A percentile compares a stretch with the other conserved stretches of the same genome.
These are phyloP conservation scores for Cinnamomum micranthum DNA, from an alignment of 164 flowering plant genomes.

Conservation along the genomic window DNA sequence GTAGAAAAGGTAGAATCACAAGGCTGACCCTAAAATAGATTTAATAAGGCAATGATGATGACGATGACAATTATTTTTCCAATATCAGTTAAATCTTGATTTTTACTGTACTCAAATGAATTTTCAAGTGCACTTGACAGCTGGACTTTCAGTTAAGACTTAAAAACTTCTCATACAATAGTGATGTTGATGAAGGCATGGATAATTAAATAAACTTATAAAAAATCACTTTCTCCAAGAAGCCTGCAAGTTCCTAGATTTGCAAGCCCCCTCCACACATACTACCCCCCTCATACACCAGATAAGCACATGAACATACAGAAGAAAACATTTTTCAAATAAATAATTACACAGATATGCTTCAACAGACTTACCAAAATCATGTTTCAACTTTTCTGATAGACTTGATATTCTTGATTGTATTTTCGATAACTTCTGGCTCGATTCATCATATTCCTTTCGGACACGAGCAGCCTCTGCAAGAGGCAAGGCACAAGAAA, in stretches of 20 bases:
- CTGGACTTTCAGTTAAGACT: too few species aligned
- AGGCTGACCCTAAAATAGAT: too few species aligned
- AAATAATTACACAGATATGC: background rate
- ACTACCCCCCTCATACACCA: background rate
- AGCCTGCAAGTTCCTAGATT: background rate
- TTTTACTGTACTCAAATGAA: too few species aligned
- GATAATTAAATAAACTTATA: background rate
- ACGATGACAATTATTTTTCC: too few species aligned
- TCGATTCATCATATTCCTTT: slow-evolving; percentile 89
- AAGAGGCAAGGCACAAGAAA: slow-evolving; percentile 14
- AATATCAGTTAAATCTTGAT: too few species aligned
- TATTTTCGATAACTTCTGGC: slow-evolving; percentile 68
- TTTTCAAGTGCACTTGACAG: too few species aligned
- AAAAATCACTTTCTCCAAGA: background rate
- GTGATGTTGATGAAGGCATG: too few species aligned
- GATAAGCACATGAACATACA: background rate
- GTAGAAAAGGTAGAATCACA: too few species aligned
- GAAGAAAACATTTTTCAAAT: background rate
- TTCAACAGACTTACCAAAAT: slow-evolving; percentile 62
- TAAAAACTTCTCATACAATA: too few species aligned
- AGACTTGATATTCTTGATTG: slow-evolving; percentile 87
- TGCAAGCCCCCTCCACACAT: background rate
- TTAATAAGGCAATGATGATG: too few species aligned
- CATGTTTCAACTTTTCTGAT: slow-evolving; percentile 63
- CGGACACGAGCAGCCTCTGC: slow-evolving; percentile 80